phyloP scores from a whole-genome alignment of 202 grass and related monocot species.

The Zoysia matrella region DNA sequence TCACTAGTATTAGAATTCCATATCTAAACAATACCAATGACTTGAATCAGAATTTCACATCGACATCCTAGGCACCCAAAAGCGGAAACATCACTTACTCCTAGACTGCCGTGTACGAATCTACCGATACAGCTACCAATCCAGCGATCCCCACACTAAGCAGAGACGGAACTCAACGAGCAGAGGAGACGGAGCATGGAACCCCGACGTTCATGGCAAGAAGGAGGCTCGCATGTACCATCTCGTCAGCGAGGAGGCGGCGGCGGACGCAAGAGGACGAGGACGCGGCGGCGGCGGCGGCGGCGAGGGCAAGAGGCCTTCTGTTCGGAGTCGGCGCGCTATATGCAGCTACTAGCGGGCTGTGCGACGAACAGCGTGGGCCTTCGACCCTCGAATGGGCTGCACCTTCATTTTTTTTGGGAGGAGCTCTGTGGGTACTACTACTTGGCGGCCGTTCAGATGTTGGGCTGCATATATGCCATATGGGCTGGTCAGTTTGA shows the following conservation, averaged over 20 bases:
- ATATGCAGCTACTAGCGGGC: background rate
- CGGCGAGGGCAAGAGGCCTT: slow-evolving; percentile 3
- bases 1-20: too few species aligned
- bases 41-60: background rate
- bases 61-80: background rate
- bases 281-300: background rate
- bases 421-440: background rate
- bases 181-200: too few species aligned
- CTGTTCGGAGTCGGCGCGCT: background rate
- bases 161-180: background rate
- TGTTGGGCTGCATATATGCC: background rate
- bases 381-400: background rate
- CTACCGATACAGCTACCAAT: background rate
- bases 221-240: slow-evolving; percentile 1
- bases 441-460: background rate
- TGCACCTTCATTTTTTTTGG: too few species aligned
- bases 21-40: too few species aligned
- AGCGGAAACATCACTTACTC: background rate
- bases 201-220: background rate
- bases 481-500: too few species aligned
- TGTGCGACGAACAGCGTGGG: background rate
- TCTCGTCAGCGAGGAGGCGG: background rate
- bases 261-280: background rate
- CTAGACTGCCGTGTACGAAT: background rate
- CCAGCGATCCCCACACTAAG: background rate